Evolutionary conservation across 1,139 yeast genomes (phyloP).

Genomic region (Groenewaldozyma sp.): DNA sequence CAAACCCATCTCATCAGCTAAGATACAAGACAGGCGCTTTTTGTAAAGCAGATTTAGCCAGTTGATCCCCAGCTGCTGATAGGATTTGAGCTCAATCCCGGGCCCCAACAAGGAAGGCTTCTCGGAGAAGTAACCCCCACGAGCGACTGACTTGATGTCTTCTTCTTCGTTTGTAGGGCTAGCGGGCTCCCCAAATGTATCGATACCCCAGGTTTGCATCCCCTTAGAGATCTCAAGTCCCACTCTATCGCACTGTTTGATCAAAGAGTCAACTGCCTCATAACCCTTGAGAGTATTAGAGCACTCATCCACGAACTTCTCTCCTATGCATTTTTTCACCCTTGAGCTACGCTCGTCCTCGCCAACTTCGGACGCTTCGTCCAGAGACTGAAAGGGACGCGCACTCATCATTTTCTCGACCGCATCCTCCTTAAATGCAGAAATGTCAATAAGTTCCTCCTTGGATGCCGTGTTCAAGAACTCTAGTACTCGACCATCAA

Average conservation of each 20-base stretch:
- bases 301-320: slow-evolving; percentile 63
- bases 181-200: slow-evolving; percentile 43
- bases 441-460: slow-evolving; percentile 71
- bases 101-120: slow-evolving; percentile 61
- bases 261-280: slow-evolving; percentile 85
- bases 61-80: slow-evolving; percentile 92
- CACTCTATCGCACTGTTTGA: slow-evolving; percentile 70
- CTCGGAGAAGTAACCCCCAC: slow-evolving; percentile 49
- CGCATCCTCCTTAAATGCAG: slow-evolving; percentile 57
- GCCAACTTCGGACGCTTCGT: slow-evolving; percentile 32
- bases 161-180: slow-evolving; percentile 21
- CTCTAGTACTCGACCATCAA: slow-evolving; percentile 60
- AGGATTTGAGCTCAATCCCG: slow-evolving; percentile 64
- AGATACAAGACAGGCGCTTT: slow-evolving; percentile 74
- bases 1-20: slow-evolving; percentile 97
- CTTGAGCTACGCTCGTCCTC: slow-evolving; percentile 3
- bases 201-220: slow-evolving; percentile 81
- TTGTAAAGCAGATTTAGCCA: slow-evolving; percentile 81
- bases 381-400: slow-evolving; percentile 61
- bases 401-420: slow-evolving; percentile 53
- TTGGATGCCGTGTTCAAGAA: slow-evolving; percentile 71
- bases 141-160: slow-evolving; percentile 16
- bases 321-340: slow-evolving; percentile 55
- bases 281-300: slow-evolving; percentile 71
- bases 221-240: slow-evolving; percentile 64